Percentiles rank a stretch among this genome's conserved stretches.
Evolutionary conservation across 768 basidiomycete species (phyloP).

Genomic region (Boletus pseudo-olivaceus): DNA sequence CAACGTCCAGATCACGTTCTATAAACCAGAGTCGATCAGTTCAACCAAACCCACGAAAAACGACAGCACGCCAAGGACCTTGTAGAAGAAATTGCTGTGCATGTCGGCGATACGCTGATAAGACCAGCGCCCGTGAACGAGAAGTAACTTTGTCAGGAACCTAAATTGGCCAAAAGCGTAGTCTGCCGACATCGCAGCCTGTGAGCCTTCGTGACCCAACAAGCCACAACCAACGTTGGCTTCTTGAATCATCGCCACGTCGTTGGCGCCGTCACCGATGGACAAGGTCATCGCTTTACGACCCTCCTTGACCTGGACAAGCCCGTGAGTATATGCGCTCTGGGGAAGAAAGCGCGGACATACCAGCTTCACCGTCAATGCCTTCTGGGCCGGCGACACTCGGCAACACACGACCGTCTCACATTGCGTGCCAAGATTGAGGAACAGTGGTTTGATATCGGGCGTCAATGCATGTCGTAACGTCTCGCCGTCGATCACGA

Average conservation of each 20-base stretch:
- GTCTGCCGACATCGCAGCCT: slow-evolving; percentile 98
- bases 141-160: slow-evolving; percentile 83
- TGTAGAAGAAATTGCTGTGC: slow-evolving; percentile 99
- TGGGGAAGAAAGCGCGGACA: slow-evolving; percentile 19
- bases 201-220: slow-evolving; percentile 91
- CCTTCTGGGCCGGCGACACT: slow-evolving; percentile 96
- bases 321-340: background rate
- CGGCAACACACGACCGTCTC: slow-evolving; percentile 98
- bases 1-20: slow-evolving; percentile 93
- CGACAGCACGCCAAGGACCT: slow-evolving; percentile 39
- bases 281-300: slow-evolving; percentile 94
- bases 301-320: slow-evolving; percentile 83
- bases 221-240: slow-evolving; percentile 97
- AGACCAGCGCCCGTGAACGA: slow-evolving; percentile 96
- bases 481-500: slow-evolving; percentile 96
- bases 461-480: slow-evolving; percentile 75
- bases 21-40: background rate
- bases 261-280: slow-evolving; percentile 96
- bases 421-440: slow-evolving; percentile 92
- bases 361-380: slow-evolving; percentile 91
- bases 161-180: slow-evolving; percentile 98
- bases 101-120: slow-evolving; percentile 96
- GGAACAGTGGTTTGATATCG: slow-evolving; percentile 79
- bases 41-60: background rate
- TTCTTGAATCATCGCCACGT: slow-evolving; percentile 99